These are phyloP conservation scores for Penicillium olsonii DNA, from an alignment of 2,329 filamentous ascomycete genomes.

Conservation along the genomic window DNA sequence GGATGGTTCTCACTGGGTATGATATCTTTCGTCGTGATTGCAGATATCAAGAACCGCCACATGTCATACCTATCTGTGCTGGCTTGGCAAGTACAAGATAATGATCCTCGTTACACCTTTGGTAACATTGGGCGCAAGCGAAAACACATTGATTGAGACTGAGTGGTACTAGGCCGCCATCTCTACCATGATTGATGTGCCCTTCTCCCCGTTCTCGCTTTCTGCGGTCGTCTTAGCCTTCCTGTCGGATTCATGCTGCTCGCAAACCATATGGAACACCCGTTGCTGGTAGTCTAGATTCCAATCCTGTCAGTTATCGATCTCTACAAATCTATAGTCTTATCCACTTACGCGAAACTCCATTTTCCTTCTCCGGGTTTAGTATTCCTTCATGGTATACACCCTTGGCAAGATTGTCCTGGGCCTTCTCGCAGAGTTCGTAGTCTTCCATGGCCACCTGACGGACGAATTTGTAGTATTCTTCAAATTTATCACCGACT, in stretches of 20 bases:
- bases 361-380: conserved; percentile 58
- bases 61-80: too few species aligned
- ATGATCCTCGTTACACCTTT: not conserved
- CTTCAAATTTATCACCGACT: conserved; percentile 55
- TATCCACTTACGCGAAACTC: conserved; percentile 50
- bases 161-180: conserved; percentile 21
- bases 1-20: not conserved
- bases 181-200: conserved; percentile 6
- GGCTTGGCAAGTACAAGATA: too few species aligned
- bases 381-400: conserved; percentile 58
- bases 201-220: conserved; percentile 7
- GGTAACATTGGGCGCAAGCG: too few species aligned
- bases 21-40: too few species aligned
- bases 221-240: conserved; percentile 3
- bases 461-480: conserved; percentile 59
- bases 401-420: conserved; percentile 55
- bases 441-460: conserved; percentile 60
- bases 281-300: conserved; percentile 48
- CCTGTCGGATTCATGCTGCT: conserved; percentile 45
- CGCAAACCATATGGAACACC: conserved; percentile 49
- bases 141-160: too few species aligned
- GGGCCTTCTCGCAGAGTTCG: conserved; percentile 59
- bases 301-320: conserved; percentile 15
- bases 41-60: too few species aligned
- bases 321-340: too few species aligned